phyloP scores from a whole-genome alignment of 768 basidiomycete species.

The Glaciozyma martinii region DNA sequence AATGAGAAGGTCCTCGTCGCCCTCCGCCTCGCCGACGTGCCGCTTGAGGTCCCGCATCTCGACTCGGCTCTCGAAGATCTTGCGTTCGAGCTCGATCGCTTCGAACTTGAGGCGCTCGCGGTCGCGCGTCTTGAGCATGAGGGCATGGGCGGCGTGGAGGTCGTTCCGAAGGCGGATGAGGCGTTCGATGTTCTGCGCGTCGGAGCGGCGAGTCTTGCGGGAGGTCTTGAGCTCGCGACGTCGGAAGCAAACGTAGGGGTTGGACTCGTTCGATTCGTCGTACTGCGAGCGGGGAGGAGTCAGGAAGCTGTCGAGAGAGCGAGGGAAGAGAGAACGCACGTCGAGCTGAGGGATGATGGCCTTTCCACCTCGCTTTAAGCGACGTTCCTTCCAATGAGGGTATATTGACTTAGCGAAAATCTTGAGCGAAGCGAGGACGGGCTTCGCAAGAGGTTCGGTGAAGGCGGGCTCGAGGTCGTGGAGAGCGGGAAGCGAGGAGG shows the following conservation, averaged over 20 bases:
- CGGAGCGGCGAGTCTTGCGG: conserved; percentile 86
- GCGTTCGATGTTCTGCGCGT: conserved; percentile 80
- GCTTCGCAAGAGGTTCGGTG: conserved; percentile 33
- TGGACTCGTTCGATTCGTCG: conserved; percentile 79
- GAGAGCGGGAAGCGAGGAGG: conserved; percentile 13
- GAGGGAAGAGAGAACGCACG: conserved; percentile 12
- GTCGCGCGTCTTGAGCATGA: conserved; percentile 58
- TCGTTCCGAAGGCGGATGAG: conserved; percentile 71
- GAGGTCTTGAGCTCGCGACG: conserved; percentile 87
- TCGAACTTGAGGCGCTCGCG: conserved; percentile 74
- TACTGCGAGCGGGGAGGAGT: conserved; percentile 44
- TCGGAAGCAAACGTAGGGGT: conserved; percentile 94
- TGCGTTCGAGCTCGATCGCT: conserved; percentile 49
- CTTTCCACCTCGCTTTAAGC: conserved; percentile 68
- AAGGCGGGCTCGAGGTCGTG: conserved; percentile 35
- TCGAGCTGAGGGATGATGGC: conserved; percentile 80
- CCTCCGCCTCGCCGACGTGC: conserved; percentile 45
- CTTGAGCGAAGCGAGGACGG: conserved; percentile 55
- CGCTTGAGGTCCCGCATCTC: conserved; percentile 70
- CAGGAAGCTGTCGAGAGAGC: not conserved
- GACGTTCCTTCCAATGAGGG: conserved; percentile 81
- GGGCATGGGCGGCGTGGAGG: conserved; percentile 59
- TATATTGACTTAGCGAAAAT: conserved; percentile 48
- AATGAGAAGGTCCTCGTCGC: conserved; percentile 41
- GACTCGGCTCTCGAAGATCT: conserved; percentile 70